Conservation (phyloP, 2,329 filamentous ascomycete species). For the Didymella segeticola region DNA sequence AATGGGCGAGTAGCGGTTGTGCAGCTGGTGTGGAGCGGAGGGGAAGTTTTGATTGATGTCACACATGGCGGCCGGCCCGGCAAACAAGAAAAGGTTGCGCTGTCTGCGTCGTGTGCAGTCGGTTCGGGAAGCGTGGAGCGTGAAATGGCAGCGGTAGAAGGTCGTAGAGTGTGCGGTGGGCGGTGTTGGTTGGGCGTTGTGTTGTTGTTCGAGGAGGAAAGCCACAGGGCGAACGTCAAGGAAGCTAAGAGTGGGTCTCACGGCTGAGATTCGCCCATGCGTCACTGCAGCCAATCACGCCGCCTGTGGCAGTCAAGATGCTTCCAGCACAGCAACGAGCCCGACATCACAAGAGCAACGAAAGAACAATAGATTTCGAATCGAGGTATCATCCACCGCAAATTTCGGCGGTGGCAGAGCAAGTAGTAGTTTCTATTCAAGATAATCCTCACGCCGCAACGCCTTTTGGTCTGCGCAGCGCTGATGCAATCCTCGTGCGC, state of each 20-base stretch:
- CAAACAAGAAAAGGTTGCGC: constrained; percentile 27
- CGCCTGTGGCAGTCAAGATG: background rate
- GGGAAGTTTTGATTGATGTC: constrained; percentile 67
- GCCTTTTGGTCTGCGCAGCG: constrained; percentile 22
- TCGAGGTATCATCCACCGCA: constrained; percentile 35
- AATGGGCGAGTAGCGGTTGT: constrained; percentile 65
- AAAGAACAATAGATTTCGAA: background rate
- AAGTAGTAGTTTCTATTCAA: constrained; percentile 44
- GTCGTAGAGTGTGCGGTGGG: background rate
- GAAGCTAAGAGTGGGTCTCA: constrained; percentile 11
- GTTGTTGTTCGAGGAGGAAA: constrained; percentile 32
- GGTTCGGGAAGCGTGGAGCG: background rate
- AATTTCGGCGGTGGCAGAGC: constrained; percentile 29
- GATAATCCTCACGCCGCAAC: constrained; percentile 21
- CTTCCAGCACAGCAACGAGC: constrained; percentile 11
- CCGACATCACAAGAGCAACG: background rate
- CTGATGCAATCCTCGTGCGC: constrained; percentile 26
- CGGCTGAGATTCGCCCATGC: background rate
- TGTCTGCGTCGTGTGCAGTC: constrained; percentile 18
- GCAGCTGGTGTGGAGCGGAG: constrained; percentile 68
- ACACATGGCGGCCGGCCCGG: constrained; percentile 54
- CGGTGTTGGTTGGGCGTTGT: constrained; percentile 22
- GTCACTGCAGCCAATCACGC: constrained; percentile 10
- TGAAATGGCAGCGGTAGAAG: background rate
- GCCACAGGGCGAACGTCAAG: constrained; percentile 20